Conservation (phyloP, 2,329 filamentous ascomycete species). For the Ophiognomonia clavigignenti-juglandacearum region DNA sequence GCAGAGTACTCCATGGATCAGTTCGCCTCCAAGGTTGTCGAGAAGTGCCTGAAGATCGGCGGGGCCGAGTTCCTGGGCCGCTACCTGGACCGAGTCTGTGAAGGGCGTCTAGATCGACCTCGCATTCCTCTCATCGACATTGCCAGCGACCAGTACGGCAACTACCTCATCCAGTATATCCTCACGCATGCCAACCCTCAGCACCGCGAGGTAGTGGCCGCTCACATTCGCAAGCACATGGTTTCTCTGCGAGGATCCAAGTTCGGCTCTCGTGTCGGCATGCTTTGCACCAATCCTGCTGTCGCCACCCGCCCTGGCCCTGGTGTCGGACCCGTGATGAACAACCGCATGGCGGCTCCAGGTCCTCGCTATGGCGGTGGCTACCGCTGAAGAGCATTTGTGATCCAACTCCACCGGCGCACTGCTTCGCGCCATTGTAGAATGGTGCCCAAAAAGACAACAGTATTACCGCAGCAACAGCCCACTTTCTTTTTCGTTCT, state of each 20-base stretch:
- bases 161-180: conserved; percentile 97
- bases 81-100: conserved; percentile 91
- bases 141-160: conserved; percentile 96
- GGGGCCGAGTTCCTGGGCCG: conserved; percentile 84
- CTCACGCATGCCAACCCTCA: conserved; percentile 81
- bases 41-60: conserved; percentile 98
- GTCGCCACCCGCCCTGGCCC: conserved; percentile 85
- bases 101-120: conserved; percentile 82
- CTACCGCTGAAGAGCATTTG: conserved; percentile 47
- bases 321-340: conserved; percentile 64
- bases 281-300: conserved; percentile 96
- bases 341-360: conserved; percentile 51
- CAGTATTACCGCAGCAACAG: not conserved
- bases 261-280: conserved; percentile 95
- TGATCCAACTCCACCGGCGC: not conserved
- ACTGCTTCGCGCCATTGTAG: not conserved
- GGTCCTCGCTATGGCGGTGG: conserved; percentile 52
- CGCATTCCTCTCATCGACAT: conserved; percentile 98
- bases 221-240: conserved; percentile 98
- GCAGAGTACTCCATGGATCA: conserved; percentile 98
- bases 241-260: conserved; percentile 97
- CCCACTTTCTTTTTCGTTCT: not conserved
- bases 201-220: conserved; percentile 88
- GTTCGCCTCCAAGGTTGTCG: conserved; percentile 97
- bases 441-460: not conserved